phyloP scores from a whole-genome alignment of 208 protist species.

The Crithidia mellificae region DNA sequence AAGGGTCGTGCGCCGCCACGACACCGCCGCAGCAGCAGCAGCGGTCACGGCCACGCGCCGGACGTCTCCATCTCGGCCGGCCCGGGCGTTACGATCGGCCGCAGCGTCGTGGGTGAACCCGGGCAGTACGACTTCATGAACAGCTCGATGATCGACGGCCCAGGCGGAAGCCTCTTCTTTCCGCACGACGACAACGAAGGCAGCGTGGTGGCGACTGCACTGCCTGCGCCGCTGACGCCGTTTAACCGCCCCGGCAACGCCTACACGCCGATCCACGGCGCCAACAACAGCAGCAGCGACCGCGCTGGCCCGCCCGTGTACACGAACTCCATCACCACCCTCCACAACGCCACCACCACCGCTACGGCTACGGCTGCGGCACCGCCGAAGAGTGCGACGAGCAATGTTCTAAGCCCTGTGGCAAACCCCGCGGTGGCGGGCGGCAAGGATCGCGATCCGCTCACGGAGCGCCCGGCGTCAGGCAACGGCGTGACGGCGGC shows the following conservation, averaged over 20 bases:
- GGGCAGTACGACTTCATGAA: conserved; percentile 36
- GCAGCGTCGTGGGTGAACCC: conserved; percentile 7
- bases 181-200: conserved; percentile 6
- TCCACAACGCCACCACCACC: neutral
- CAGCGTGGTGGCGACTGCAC: neutral
- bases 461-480: neutral
- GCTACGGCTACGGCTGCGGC: neutral
- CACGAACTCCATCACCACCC: neutral
- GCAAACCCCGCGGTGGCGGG: neutral
- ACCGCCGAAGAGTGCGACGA: neutral
- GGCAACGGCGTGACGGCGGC: conserved; percentile 7
- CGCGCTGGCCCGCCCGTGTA: neutral
- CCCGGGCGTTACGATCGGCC: neutral
- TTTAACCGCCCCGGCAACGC: neutral
- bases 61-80: conserved; percentile 1
- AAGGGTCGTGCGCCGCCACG: neutral
- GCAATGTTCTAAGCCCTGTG: neutral
- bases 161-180: conserved; percentile 10
- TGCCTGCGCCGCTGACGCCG: neutral
- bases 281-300: neutral
- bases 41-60: neutral
- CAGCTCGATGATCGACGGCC: conserved; percentile 21
- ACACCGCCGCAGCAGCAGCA: neutral
- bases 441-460: too few species aligned
- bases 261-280: neutral